These are phyloP conservation scores for Aspergillus ochraceus DNA, from an alignment of 2,329 filamentous ascomycete genomes.

Conservation along the genomic window DNA sequence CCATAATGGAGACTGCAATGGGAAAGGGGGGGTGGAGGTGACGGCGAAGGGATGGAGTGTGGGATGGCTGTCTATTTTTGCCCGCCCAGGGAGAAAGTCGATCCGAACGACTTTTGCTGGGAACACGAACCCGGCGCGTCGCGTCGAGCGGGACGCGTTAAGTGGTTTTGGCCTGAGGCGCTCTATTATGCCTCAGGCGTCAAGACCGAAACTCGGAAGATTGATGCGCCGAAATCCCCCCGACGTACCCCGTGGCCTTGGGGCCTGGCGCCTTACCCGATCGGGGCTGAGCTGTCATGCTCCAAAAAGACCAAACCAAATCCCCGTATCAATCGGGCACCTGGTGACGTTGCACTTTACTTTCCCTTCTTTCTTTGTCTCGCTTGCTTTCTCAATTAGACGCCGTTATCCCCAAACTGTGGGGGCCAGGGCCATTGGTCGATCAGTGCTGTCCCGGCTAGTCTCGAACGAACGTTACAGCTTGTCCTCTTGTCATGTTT, in stretches of 20 bases:
- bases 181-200: slow-evolving; percentile 1
- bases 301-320: slow-evolving; percentile 19
- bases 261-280: slow-evolving; percentile 26
- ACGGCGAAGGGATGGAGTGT: slow-evolving; percentile 13
- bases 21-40: slow-evolving; percentile 13
- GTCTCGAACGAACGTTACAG: slow-evolving; percentile 6
- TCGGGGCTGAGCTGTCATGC: slow-evolving; percentile 27
- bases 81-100: slow-evolving; percentile 10
- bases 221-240: slow-evolving; percentile 7
- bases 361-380: slow-evolving; percentile 2
- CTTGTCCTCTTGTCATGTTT: slow-evolving; percentile 36
- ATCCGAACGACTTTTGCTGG: slow-evolving; percentile 29
- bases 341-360: slow-evolving; percentile 16
- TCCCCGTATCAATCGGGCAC: slow-evolving; percentile 24
- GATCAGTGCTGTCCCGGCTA: slow-evolving; percentile 3
- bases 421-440: not conserved
- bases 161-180: slow-evolving; percentile 34
- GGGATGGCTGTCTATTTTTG: slow-evolving; percentile 12
- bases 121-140: slow-evolving; percentile 34
- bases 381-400: slow-evolving; percentile 3
- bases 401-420: not conserved
- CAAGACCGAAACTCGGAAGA: slow-evolving; percentile 8
- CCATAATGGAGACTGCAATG: slow-evolving; percentile 58
- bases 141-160: slow-evolving; percentile 40
- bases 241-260: slow-evolving; percentile 1